Evolutionary conservation across 352 stramenopile genomes (phyloP).

Genomic region (Phytophthora rubi): DNA sequence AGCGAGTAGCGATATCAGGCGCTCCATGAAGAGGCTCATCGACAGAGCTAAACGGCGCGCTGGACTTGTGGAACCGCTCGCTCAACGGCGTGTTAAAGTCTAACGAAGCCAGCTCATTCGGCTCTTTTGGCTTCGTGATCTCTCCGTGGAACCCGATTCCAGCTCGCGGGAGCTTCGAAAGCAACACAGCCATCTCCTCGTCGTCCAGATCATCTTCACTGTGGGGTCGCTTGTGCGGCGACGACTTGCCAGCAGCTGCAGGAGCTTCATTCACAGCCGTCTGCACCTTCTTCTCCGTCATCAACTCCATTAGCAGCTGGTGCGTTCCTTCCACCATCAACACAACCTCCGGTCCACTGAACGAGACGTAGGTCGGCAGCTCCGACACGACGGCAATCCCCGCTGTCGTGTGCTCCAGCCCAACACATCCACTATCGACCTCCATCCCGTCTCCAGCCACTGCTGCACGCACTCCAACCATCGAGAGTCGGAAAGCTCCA

Average conservation of each 20-base stretch:
- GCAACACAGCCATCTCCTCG: constrained; percentile 59
- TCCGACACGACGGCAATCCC: constrained; percentile 56
- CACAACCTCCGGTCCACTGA: constrained; percentile 50
- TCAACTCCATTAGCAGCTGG: constrained; percentile 55
- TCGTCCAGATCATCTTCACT: constrained; percentile 61
- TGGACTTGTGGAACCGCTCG: constrained; percentile 83
- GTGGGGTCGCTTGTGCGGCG: constrained; percentile 59
- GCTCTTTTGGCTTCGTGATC: constrained; percentile 59
- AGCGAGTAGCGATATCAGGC: constrained; percentile 36
- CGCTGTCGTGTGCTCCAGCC: constrained; percentile 46
- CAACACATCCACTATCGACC: constrained; percentile 37
- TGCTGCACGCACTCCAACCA: constrained; percentile 41
- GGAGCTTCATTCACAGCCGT: neutral
- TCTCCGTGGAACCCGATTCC: constrained; percentile 84
- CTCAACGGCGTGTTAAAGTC: constrained; percentile 60
- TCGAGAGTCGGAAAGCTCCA: constrained; percentile 58
- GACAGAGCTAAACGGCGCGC: constrained; percentile 75
- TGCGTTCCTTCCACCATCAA: constrained; percentile 67
- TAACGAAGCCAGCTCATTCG: constrained; percentile 52
- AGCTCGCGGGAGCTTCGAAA: constrained; percentile 71
- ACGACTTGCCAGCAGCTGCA: constrained; percentile 9
- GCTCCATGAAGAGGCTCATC: constrained; percentile 61
- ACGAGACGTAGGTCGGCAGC: constrained; percentile 61
- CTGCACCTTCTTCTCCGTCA: constrained; percentile 17
- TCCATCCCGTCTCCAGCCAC: constrained; percentile 39